Evolutionary conservation across 73 alveolate species (phyloP).

Genomic region (Symbiodinium natans): DNA sequence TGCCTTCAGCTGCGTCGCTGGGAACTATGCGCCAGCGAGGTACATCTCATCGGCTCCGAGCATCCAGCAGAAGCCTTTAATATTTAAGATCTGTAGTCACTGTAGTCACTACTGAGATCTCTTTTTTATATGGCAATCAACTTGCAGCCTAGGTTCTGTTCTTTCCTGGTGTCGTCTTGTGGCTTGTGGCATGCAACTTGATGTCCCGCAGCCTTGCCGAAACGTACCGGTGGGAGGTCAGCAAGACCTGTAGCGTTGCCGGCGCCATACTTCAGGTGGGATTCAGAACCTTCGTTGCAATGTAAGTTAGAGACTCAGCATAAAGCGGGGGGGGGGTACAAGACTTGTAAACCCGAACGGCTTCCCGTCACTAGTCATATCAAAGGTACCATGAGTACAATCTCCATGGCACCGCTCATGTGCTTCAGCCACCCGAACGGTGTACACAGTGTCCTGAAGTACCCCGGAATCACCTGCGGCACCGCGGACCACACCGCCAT

Average conservation of each 20-base stretch:
- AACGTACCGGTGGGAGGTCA: neutral
- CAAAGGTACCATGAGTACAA: conserved; percentile 25
- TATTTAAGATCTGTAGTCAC: no score
- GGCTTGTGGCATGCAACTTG: neutral
- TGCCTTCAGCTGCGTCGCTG: neutral
- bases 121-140: no score
- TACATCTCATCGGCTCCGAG: neutral
- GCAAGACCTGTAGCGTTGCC: neutral
- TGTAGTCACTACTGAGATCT: no score
- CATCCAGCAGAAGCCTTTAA: no score
- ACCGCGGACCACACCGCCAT: neutral
- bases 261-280: conserved; percentile 56
- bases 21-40: neutral
- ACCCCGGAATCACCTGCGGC: neutral
- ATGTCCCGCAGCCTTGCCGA: neutral
- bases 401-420: conserved; percentile 56
- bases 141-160: neutral
- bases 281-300: conserved; percentile 1
- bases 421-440: conserved; percentile 68
- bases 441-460: conserved; percentile 6
- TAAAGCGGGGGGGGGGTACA: no score
- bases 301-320: no score
- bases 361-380: neutral
- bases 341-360: neutral
- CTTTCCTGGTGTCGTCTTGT: neutral